Evolutionary conservation across 1,284 basidiomycete species (phyloP).

Genomic region (Macrocystidia cucumis): DNA sequence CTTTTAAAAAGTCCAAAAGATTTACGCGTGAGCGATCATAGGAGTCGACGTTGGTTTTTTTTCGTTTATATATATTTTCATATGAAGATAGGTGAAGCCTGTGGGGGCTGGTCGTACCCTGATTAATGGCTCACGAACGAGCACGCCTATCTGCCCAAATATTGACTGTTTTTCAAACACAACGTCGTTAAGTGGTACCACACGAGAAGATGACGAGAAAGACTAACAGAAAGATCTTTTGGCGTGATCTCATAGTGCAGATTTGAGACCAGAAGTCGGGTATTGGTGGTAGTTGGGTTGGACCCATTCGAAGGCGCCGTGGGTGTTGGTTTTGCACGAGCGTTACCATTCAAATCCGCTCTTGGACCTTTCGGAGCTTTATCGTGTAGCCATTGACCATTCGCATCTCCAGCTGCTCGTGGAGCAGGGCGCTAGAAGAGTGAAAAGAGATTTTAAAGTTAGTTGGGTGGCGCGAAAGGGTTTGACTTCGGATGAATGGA

Average conservation of each 20-base stretch:
- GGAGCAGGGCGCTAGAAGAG: slow-evolving; percentile 35
- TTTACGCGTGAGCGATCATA: slow-evolving; percentile 29
- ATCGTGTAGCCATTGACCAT: slow-evolving; percentile 70
- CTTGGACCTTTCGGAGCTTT: slow-evolving; percentile 43
- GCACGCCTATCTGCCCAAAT: slow-evolving; percentile 89
- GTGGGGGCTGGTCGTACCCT: slow-evolving; percentile 81
- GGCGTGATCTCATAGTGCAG: slow-evolving; percentile 91
- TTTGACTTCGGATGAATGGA: slow-evolving; percentile 3
- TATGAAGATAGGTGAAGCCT: slow-evolving; percentile 48
- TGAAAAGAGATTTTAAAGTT: background rate
- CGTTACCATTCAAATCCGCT: slow-evolving; percentile 15
- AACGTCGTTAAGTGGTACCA: slow-evolving; percentile 5
- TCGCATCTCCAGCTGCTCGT: slow-evolving; percentile 32
- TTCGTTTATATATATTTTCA: too few species aligned
- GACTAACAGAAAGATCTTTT: slow-evolving; percentile 79
- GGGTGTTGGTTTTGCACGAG: slow-evolving; percentile 8
- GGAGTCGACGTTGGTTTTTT: slow-evolving; percentile 29
- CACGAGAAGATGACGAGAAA: slow-evolving; percentile 4
- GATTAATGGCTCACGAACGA: slow-evolving; percentile 87
- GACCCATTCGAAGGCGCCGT: slow-evolving; percentile 13
- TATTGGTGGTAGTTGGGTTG: slow-evolving; percentile 30
- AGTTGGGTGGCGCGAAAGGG: background rate
- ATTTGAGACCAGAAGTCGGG: slow-evolving; percentile 77
- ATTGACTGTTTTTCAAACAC: slow-evolving; percentile 51
- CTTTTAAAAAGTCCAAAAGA: slow-evolving; percentile 50